A percentile compares a stretch with the other conserved stretches of the same genome.
Conservation (phyloP, 139 green algal species). For the Picochlorum costavermella region DNA sequence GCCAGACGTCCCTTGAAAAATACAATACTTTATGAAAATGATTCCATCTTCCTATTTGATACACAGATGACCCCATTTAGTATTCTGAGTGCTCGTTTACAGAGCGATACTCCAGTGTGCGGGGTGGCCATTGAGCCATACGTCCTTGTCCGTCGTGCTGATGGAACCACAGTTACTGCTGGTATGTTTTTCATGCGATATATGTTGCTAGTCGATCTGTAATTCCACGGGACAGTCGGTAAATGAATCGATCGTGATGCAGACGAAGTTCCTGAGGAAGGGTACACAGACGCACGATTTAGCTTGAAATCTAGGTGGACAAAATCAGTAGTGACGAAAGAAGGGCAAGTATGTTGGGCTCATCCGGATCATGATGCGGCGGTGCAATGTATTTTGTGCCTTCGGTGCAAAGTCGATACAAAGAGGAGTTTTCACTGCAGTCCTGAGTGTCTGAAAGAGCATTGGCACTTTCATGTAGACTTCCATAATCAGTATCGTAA, state of each 20-base stretch:
- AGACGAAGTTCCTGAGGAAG: slow-evolving; percentile 75
- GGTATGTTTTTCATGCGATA: slow-evolving; percentile 8
- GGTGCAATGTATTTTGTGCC: slow-evolving; percentile 86
- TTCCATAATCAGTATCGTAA: slow-evolving; percentile 62
- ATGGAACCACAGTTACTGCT: slow-evolving; percentile 43
- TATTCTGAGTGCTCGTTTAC: slow-evolving; percentile 36
- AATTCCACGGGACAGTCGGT: background rate
- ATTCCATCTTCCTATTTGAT: no score
- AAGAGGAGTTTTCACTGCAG: slow-evolving; percentile 86
- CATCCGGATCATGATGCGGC: slow-evolving; percentile 76
- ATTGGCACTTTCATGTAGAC: slow-evolving; percentile 83
- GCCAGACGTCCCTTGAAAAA: background rate
- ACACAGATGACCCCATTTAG: slow-evolving; percentile 15
- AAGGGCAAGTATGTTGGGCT: slow-evolving; percentile 43
- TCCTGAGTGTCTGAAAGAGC: slow-evolving; percentile 75
- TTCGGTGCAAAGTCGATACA: slow-evolving; percentile 59
- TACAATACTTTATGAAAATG: background rate
- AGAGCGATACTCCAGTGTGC: slow-evolving; percentile 63
- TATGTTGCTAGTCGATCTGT: background rate
- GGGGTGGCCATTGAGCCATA: slow-evolving; percentile 80
- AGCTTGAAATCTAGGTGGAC: slow-evolving; percentile 82
- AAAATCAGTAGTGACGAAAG: slow-evolving; percentile 62
- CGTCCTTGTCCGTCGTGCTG: slow-evolving; percentile 63
- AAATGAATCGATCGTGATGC: slow-evolving; percentile 18
- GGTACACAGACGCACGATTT: slow-evolving; percentile 48